These are phyloP conservation scores for Plasmodium malariae DNA, from an alignment of 169 alveolate genomes.

Conservation along the genomic window DNA sequence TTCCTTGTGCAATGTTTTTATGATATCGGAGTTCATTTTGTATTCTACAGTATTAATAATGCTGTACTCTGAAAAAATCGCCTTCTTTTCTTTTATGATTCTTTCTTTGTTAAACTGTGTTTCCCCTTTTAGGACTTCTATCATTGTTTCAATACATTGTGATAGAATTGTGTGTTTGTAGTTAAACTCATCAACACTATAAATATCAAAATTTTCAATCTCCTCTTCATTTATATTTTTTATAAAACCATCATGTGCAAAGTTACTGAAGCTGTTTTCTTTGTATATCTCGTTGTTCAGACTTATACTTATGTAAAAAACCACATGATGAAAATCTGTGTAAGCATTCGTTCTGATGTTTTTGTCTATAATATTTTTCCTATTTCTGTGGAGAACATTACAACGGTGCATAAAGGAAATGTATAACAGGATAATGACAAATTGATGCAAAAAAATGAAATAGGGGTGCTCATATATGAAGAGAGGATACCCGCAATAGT, in stretches of 20 bases:
- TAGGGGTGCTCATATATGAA: too few relatives aligned
- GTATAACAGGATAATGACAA: too few relatives aligned
- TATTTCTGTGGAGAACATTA: background rate
- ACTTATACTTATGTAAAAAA: constrained; percentile 86
- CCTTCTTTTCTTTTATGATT: constrained; percentile 87
- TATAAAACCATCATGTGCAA: constrained; percentile 23
- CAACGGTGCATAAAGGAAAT: too few relatives aligned
- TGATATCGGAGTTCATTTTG: constrained; percentile 87
- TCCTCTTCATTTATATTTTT: constrained; percentile 43
- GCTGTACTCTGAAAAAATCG: constrained; percentile 89
- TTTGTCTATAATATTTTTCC: constrained; percentile 63
- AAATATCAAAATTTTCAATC: constrained; percentile 65
- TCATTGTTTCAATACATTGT: constrained; percentile 70
- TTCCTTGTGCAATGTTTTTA: constrained; percentile 86
- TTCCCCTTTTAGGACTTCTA: constrained; percentile 69
- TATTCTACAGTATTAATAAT: constrained; percentile 88
- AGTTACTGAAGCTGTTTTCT: constrained; percentile 20
- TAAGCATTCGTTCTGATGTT: constrained; percentile 89
- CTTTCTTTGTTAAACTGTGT: constrained; percentile 87
- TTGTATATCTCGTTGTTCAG: constrained; percentile 55
- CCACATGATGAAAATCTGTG: constrained; percentile 91
- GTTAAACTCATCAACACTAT: constrained; percentile 71
- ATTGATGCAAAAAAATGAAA: too few relatives aligned
- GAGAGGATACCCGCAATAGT: too few relatives aligned
- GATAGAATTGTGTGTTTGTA: constrained; percentile 68